phyloP scores from a whole-genome alignment of 2,329 filamentous ascomycete species.

The Myriangium duriaei region DNA sequence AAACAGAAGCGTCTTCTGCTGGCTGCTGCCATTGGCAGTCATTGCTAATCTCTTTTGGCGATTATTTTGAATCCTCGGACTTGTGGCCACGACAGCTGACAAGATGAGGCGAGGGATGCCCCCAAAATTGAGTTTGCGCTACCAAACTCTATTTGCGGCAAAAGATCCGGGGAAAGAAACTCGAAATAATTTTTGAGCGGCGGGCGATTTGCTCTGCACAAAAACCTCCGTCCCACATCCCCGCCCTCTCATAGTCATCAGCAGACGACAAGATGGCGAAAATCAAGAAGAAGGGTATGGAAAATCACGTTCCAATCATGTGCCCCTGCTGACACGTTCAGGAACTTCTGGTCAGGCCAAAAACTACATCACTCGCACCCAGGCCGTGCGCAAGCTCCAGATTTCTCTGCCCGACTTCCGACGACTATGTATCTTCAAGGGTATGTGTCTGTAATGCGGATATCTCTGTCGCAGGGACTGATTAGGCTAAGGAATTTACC shows the following conservation, averaged over 20 bases:
- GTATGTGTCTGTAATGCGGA: slow-evolving; percentile 21
- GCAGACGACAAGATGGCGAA: slow-evolving; percentile 37
- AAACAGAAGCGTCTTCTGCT: slow-evolving; percentile 56
- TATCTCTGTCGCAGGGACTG: slow-evolving; percentile 11
- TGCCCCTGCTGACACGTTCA: slow-evolving; percentile 20
- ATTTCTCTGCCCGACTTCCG: slow-evolving; percentile 95
- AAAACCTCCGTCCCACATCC: not conserved
- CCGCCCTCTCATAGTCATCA: not conserved
- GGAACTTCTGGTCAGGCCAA: slow-evolving; percentile 83
- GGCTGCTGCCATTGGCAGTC: slow-evolving; percentile 23
- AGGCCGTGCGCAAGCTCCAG: slow-evolving; percentile 95
- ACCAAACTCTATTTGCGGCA: slow-evolving; percentile 6
- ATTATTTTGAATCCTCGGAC: no score
- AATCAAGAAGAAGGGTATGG: slow-evolving; percentile 75
- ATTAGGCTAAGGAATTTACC: slow-evolving; percentile 60
- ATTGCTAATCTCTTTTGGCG: no score
- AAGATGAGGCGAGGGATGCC: no score
- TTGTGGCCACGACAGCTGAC: no score
- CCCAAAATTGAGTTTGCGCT: slow-evolving; percentile 6
- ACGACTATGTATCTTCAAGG: slow-evolving; percentile 98
- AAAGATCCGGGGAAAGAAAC: slow-evolving; percentile 3
- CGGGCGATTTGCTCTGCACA: not conserved
- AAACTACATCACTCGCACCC: slow-evolving; percentile 95
- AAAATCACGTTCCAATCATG: not conserved
- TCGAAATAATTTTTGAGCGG: slow-evolving; percentile 8